Base-by-base conservation (phyloP, 257 asterid genomes). In the Gentiana straminea region DNA sequence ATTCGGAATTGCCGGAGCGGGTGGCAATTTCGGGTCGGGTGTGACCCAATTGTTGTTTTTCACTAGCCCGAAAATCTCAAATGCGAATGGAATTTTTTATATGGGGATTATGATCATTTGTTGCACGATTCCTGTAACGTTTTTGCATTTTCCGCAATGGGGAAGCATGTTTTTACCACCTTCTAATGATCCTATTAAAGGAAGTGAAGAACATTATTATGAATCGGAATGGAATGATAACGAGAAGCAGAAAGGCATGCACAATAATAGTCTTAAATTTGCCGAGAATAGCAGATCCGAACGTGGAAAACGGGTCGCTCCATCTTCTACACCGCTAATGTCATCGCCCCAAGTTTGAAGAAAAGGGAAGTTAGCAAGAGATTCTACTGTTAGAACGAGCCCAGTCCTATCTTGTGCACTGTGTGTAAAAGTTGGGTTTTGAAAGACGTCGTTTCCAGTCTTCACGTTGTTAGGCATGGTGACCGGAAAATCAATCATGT, bases 21-120 rank as follows among this genome's bases (percentile, higher is more conserved):
- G 83, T 2, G 83, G 83, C 1, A 77, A 24, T 24, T 24, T 24
- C 24, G 24, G 24, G 24, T 24, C 24, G 24, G 24, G 24, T 24
- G 24, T 24, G 70, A 73, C 79, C 3, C 82, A 77, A 35, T 35
- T 77, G 6, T 13, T 77, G 0, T 77, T 77, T 39, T 77, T 73
- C 68, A 32, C 78, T 0, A 68, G 60, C 52, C 11, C 80, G 2
- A 63, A 49, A 13, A 68, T 64, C 13, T 64, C 75, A 0, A 74
- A 80, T 0, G 70, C 75, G 13, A 33, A 61, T 10, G 83, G 83
- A 1, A 60, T 77, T 13, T 54, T 78, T 8, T 60, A 68, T 37
- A 77, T 77, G 83, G 80, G 80, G 46, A 39, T 78, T 0, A 79
- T 84, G 89, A 79, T 73, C 0, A 66, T 84, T 0, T 71, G 71